These are phyloP conservation scores for Talaromyces islandicus DNA, from an alignment of 2,329 filamentous ascomycete species.

Conservation along the genomic window DNA sequence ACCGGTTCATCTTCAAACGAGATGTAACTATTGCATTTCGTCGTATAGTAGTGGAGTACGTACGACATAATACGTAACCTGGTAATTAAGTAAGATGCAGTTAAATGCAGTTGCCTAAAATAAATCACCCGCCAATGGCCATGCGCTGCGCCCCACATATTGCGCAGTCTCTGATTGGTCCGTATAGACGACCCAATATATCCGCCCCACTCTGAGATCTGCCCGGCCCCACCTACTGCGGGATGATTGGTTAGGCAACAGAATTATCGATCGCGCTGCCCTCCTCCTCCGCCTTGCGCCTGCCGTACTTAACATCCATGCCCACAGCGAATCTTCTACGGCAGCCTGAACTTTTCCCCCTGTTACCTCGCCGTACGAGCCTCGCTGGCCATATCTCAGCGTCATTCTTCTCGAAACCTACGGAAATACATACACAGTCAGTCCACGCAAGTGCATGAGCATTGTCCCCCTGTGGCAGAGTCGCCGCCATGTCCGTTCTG, in stretches of 20 bases:
- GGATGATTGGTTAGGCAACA: slow-evolving; percentile 34
- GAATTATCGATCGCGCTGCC: slow-evolving; percentile 24
- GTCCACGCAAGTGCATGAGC: not conserved
- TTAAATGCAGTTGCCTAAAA: not conserved
- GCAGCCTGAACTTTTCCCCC: not conserved
- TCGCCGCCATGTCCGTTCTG: slow-evolving; percentile 41
- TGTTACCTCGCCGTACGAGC: not conserved
- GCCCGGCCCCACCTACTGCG: not conserved
- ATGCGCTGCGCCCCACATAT: not conserved
- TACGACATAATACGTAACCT: no score
- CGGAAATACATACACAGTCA: not conserved
- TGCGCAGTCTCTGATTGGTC: not conserved
- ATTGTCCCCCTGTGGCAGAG: not conserved
- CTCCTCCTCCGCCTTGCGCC: not conserved
- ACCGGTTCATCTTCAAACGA: not conserved
- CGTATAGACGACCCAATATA: not conserved
- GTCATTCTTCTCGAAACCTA: not conserved
- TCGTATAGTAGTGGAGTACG: no score
- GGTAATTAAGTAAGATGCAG: no score
- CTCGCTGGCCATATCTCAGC: not conserved
- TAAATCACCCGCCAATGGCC: not conserved
- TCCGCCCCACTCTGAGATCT: not conserved
- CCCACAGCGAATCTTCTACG: not conserved
- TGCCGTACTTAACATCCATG: not conserved
- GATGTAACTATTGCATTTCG: slow-evolving; percentile 2